Base-by-base conservation (phyloP, 1,284 basidiomycete genomes). In the Ceratobasidium papillatum region DNA sequence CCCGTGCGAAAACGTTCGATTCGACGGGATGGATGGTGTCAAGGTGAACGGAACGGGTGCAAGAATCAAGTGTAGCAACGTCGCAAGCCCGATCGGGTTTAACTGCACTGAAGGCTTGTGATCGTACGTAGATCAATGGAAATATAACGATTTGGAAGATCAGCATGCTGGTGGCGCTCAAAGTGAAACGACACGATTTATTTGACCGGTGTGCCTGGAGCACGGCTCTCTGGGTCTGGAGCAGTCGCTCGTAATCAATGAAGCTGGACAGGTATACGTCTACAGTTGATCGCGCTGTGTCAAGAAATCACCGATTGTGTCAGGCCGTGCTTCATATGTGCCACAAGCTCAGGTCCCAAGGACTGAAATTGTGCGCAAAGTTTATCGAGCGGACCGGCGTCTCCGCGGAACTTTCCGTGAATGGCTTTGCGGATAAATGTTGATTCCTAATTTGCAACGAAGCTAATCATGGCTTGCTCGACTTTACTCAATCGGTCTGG, bases 21-120 rank as follows among this genome's bases (percentile, higher is more conserved):
- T 81, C 32, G 75, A 79, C 25, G 81, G 76, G 17, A 77, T 82
- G 62, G 78, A 81, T 30, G 59, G 76, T 3, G 69, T 79, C 9
- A 61, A 65, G 43, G 78, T 78, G 9, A 75, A 74, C 14, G 76
- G 77, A 17, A 76, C 75, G 27, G 72, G 77, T 3, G 73, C 74
- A 27, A 51, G 51, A 27, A 78, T 80, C 2, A 78, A 73, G 30
- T 82, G 81, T 59, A 79, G 77, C 30, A 78, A 81, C 75, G 75
- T 82, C n/a, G 66, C 76, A 30, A 72, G 78, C 52, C 79, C 81
- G 4, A 71, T 80, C 32, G 81, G 80, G 19, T 80, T 82, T 66
- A 76, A 79, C 49, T 82, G 81, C 74, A 80, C 79, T 17, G 52
- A 58, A 36, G 66, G 66, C 22, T 25, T 49, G 62, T 64, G 45